Evolutionary conservation across 2,329 filamentous ascomycete species (phyloP), one percentile per base, ranked within the genome.

Genomic region (Conoideocrella luteorostrata): DNA sequence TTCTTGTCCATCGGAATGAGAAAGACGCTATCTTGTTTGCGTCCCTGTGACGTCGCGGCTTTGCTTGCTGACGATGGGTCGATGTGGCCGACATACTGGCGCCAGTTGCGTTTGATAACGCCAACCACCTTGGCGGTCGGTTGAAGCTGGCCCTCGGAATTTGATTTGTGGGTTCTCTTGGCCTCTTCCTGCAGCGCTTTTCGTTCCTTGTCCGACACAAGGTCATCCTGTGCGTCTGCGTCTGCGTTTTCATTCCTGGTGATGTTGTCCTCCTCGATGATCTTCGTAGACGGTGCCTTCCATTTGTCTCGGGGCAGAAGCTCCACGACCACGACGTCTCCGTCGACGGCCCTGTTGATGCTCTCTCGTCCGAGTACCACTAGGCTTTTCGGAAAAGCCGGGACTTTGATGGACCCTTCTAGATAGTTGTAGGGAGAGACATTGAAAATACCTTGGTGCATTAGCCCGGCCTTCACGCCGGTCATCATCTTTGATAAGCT

Each of bases 381-480:
- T 23, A 98, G 77, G 2, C 89, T 77, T 56, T 93, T 94, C 47
- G 93, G 84, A 57, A 98, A 98, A 4, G 90, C 81, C 1, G 90
- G 81, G 1, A 95, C 89, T 55, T 91, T 84, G 49, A 97, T 86
- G 1, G 88, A 89, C 2, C 88, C 93, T 63, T 98, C 93, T 10
- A 98, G 74, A 56, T 97, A 98, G 68, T 98, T 98, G 73, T 97
- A 98, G 1, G 88, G 88, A 7, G 93, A 97, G 22, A 97, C 88
- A 58, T 90, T 95, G 70, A 96, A 98, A 20, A 87, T 83, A 6
- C 93, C 93, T 66, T 98, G 91, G 61, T 98, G 93, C 55, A 98
- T 70, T 43, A 88, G 81, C 4, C 90, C 89, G 41, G 81, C 82
- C 69, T 94, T 94, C 44, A 96, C 77, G 1, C 90, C 91, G 5